Evolutionary conservation across 1,284 basidiomycete species (phyloP).

Genomic region (Anthracocystis walkeri): DNA sequence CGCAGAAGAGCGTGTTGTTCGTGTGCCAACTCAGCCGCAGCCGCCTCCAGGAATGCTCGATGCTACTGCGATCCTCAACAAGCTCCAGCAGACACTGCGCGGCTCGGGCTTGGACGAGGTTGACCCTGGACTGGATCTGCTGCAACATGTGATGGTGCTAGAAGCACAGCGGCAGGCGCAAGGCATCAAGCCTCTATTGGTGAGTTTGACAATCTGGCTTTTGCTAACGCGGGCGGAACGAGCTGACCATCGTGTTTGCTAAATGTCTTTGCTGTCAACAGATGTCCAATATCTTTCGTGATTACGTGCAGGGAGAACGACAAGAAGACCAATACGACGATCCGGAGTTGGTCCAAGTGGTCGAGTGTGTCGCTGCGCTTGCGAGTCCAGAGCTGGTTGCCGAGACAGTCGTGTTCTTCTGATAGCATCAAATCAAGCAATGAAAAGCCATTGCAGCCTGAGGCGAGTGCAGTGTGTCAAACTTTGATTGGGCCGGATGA

Average conservation of each 20-base stretch:
- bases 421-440: not conserved
- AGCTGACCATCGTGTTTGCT: not conserved
- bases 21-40: constrained; percentile 39
- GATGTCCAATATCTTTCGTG: constrained; percentile 21
- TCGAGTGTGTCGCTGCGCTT: constrained; percentile 44
- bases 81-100: constrained; percentile 5
- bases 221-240: not conserved
- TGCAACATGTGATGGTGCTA: constrained; percentile 26
- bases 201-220: constrained; percentile 5
- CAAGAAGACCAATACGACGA: constrained; percentile 2
- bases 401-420: constrained; percentile 38
- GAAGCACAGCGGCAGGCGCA: constrained; percentile 26
- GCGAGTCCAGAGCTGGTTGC: constrained; percentile 22
- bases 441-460: not conserved
- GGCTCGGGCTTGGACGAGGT: constrained; percentile 1
- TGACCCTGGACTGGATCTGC: constrained; percentile 1
- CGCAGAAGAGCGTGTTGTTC: constrained; percentile 29
- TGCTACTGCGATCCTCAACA: constrained; percentile 49
- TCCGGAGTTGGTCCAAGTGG: constrained; percentile 29
- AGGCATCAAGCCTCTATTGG: constrained; percentile 38
- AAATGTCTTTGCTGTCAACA: not conserved
- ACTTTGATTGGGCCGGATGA: not conserved
- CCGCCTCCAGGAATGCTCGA: constrained; percentile 69
- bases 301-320: constrained; percentile 10
- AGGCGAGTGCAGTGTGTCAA: not conserved